phyloP scores from a whole-genome alignment of 1,284 basidiomycete species.

The Agaricales sp. region DNA sequence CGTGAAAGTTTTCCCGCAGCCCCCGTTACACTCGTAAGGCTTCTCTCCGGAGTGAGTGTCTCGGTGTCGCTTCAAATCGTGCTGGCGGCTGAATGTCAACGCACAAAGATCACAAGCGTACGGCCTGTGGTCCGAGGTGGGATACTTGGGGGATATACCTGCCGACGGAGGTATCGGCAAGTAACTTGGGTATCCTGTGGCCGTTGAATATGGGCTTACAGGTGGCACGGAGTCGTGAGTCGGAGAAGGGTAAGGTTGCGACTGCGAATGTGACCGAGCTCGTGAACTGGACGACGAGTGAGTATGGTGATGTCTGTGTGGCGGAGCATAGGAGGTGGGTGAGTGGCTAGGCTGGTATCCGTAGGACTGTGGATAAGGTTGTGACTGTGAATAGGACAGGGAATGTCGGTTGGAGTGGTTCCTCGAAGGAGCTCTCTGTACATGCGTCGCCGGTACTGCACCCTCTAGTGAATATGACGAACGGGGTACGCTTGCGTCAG shows the following conservation, averaged over 20 bases:
- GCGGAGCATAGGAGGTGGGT: not conserved
- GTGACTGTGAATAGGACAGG: not conserved
- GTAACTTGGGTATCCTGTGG: not conserved
- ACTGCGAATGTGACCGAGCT: not conserved
- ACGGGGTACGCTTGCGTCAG: not conserved
- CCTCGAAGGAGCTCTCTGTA: not conserved
- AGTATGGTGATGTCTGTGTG: not conserved
- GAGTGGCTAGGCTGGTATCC: not conserved
- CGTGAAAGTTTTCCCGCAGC: conserved; percentile 75
- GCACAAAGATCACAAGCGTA: conserved; percentile 71
- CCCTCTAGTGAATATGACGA: not conserved
- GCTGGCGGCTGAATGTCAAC: conserved; percentile 74
- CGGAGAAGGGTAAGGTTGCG: not conserved
- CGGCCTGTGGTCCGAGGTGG: conserved; percentile 24
- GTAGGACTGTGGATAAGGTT: not conserved
- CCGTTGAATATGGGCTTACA: too few relatives aligned
- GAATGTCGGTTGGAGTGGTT: not conserved
- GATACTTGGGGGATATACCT: not conserved
- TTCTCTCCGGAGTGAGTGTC: conserved; percentile 77
- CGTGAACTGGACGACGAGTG: not conserved
- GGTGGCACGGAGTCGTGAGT: not conserved
- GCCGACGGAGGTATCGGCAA: not conserved
- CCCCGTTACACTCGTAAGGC: conserved; percentile 69
- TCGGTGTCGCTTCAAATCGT: conserved; percentile 71
- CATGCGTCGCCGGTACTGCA: too few relatives aligned